Evolutionary conservation across 495 filamentous ascomycete genomes (phyloP), one percentile per base, ranked within the genome.

Genomic region (Pseudevernia furfuracea): DNA sequence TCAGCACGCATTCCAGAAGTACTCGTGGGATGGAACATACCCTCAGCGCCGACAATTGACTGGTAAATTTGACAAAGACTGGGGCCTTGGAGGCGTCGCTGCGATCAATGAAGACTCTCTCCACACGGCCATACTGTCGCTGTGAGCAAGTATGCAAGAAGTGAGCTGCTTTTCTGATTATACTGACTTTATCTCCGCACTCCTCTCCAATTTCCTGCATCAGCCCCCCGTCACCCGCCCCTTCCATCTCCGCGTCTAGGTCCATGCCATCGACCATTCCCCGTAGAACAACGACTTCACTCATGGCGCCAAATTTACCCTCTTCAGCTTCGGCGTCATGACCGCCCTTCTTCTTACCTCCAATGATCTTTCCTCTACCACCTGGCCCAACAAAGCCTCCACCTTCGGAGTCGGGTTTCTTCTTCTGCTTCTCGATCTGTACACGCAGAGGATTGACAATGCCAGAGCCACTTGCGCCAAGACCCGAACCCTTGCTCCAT

Each of bases 181-280:
- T 56, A 68, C 76, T 59, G 68, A 86, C 83, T 83, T 92, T 89
- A 57, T 89, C 82, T 48, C 84, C 84, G 74, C 93, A 97, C 74
- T 94, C 90, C 64, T 96, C 90, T 25, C 94, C 94, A 72, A 98
- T 96, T 75, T 97, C 91, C 75, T 96, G 92, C 69, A 90, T 83
- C 67, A 98, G 72, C 0, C 87, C 89, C 17, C 87, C 87, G 64
- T 85, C 83, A 28, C 74, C 71, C 37, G 81, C 76, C 9, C 72
- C 71, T 38, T 77, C 76, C 67, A 88, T 72, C 76, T 97, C 95
- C 2, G 75, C 77, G 59, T 84, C 80, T 39, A 93, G 76, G 67
- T 88, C 81, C 80, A 96, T 86, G 5, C 87, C 89, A 63, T 93
- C 85, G 4, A 96, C 76, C 90, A 97, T 96, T 10, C 87, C 85